Base-by-base conservation (phyloP, 352 stramenopile genomes). In the Phytophthora crassamura region DNA sequence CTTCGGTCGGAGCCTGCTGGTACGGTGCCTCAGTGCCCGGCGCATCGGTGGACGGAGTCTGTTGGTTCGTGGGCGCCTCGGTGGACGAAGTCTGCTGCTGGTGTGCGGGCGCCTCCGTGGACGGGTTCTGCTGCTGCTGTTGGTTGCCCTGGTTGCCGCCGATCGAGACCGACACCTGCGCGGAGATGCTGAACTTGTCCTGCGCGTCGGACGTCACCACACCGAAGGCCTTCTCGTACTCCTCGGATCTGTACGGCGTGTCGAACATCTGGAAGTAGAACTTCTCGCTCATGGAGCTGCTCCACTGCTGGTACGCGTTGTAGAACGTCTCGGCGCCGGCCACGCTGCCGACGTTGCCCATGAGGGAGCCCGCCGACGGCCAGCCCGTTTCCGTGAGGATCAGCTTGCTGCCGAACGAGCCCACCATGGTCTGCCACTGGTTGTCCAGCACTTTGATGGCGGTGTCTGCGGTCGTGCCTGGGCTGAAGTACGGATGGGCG, bases 201-300 rank as follows among this genome's bases (percentile, higher is more conserved):
- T 64, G 50, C 0, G 39, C 53, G 49, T 75, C 50, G 34, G 45
- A 59, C 4, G 42, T 67, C 25, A 84, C 34, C 30, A 91, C 33
- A 35, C 78, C 82, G 62, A 76, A 91, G 34, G 58, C 63, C 48
- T 74, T 32, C 52, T 91, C 82, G 57, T 73, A 87, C 1, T 47
- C 50, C 14, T 71, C 54, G 4, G 20, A 41, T 57, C 70, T 75
- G 63, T 78, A 72, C 16, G 74, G 75, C 16, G 74, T 74, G 66
- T 91, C 78, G 46, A 85, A 91, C 60, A 88, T 78, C 65, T 89
- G 80, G 66, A 91, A 91, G 72, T 88, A 91, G 58, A 76, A 88
- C 47, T 66, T 71, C 30, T 65, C 63, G 49, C 78, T 75, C n/a
- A 88, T 59, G 47, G 60, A 67, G 30, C 51, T 57, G 47, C 75